Percentiles rank a stretch among this genome's conserved stretches.
Conservation (phyloP, 805 yeast genomes). For the Lipomyces sp. region DNA sequence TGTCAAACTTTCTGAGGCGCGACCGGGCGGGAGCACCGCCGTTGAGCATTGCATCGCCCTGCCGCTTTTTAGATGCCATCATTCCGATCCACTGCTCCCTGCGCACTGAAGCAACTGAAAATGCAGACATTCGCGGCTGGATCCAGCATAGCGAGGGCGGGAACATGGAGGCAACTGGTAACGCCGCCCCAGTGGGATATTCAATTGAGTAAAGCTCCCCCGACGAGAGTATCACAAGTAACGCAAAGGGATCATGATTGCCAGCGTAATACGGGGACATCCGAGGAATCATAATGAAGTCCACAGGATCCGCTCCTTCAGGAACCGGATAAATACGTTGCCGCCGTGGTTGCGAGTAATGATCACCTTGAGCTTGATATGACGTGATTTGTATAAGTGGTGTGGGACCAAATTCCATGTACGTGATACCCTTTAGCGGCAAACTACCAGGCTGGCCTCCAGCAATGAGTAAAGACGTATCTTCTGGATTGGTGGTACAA, state of each 20-base stretch:
- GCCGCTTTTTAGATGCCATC: conserved; percentile 53
- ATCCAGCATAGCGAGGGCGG: conserved; percentile 84
- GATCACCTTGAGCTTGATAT: conserved; percentile 78
- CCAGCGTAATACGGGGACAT: conserved; percentile 80
- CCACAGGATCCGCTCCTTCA: conserved; percentile 50
- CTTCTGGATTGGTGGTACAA: conserved; percentile 78
- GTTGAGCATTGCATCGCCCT: conserved; percentile 54
- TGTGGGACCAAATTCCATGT: conserved; percentile 78
- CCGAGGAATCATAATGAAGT: conserved; percentile 60
- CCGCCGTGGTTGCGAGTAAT: conserved; percentile 64
- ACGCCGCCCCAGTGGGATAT: conserved; percentile 60
- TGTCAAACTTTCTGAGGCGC: conserved; percentile 54
- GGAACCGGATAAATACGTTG: conserved; percentile 63
- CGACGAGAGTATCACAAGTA: conserved; percentile 62
- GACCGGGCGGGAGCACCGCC: conserved; percentile 79
- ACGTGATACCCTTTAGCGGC: conserved; percentile 52
- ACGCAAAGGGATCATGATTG: conserved; percentile 71
- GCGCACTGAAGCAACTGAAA: conserved; percentile 61
- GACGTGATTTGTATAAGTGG: conserved; percentile 81
- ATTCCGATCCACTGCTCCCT: conserved; percentile 80
- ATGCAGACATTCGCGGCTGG: conserved; percentile 68
- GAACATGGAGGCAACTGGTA: conserved; percentile 61
- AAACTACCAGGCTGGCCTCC: conserved; percentile 64
- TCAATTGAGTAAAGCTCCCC: conserved; percentile 69
- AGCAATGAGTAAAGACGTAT: conserved; percentile 70